These are phyloP conservation scores for Kuraishia hungarica DNA, from an alignment of 805 yeast genomes.

Conservation along the genomic window DNA sequence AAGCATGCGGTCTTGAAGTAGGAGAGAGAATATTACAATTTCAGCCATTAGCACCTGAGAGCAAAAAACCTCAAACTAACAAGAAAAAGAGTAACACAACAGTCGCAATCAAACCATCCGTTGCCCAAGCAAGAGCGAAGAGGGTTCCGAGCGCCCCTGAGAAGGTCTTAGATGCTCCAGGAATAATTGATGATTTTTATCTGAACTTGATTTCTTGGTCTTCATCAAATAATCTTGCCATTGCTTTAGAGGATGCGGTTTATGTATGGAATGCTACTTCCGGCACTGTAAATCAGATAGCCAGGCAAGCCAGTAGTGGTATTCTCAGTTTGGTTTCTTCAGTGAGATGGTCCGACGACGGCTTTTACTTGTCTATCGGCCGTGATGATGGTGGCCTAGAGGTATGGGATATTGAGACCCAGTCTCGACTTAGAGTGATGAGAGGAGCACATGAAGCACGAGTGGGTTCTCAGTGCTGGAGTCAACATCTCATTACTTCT, in stretches of 20 bases:
- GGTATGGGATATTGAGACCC: constrained; percentile 87
- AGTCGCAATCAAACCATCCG: constrained; percentile 13
- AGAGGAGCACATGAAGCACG: constrained; percentile 57
- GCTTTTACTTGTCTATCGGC: constrained; percentile 78
- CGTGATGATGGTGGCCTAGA: constrained; percentile 77
- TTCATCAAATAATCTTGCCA: constrained; percentile 67
- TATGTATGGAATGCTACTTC: constrained; percentile 89
- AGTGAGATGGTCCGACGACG: constrained; percentile 87
- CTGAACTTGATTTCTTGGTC: constrained; percentile 88
- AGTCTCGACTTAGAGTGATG: constrained; percentile 71
- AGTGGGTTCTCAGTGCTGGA: constrained; percentile 82
- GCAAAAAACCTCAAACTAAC: constrained; percentile 17
- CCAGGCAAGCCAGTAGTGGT: constrained; percentile 29
- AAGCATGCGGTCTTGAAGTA: constrained; percentile 85
- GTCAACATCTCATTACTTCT: constrained; percentile 68
- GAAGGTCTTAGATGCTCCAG: constrained; percentile 93
- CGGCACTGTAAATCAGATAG: constrained; percentile 65
- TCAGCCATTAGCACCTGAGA: constrained; percentile 78
- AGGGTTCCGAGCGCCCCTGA: constrained; percentile 84
- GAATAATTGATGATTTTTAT: constrained; percentile 87
- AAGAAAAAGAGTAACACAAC: constrained; percentile 18
- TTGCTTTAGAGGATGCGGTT: constrained; percentile 76
- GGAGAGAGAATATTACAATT: constrained; percentile 79
- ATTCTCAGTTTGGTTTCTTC: constrained; percentile 54
- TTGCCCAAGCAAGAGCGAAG: constrained; percentile 62